Conservation (phyloP, 352 stramenopile genomes). For the Thraustochytrium sp. region DNA sequence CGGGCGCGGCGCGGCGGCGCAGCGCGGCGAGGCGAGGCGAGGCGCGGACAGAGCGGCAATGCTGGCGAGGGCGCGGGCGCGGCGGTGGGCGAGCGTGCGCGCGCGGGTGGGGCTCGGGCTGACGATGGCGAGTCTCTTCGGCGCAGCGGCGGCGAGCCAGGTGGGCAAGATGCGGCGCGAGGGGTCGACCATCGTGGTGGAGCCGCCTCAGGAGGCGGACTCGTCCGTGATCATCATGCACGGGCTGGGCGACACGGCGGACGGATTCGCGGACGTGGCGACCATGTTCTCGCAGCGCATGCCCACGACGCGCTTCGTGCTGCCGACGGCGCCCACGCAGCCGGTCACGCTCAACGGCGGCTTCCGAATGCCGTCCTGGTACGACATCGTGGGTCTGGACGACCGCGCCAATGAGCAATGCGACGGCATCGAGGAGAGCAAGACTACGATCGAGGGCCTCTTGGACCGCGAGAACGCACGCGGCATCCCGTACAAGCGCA, state of each 20-base stretch:
- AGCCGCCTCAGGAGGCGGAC: not conserved
- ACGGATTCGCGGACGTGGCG: constrained; percentile 69
- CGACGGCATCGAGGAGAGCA: constrained; percentile 75
- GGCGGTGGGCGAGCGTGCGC: too few species aligned
- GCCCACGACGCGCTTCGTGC: constrained; percentile 63
- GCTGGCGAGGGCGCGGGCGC: too few species aligned
- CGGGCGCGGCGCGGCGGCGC: too few species aligned
- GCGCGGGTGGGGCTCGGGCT: too few species aligned
- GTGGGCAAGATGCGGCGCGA: constrained; percentile 1
- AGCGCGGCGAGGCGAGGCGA: too few species aligned
- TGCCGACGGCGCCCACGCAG: constrained; percentile 70
- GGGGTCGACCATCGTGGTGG: constrained; percentile 5
- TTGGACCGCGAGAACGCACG: constrained; percentile 67
- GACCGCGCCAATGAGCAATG: constrained; percentile 74
- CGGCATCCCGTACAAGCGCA: constrained; percentile 72
- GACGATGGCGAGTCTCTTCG: constrained; percentile 7
- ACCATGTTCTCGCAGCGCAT: constrained; percentile 52
- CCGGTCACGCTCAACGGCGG: constrained; percentile 90
- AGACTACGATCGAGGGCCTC: constrained; percentile 63
- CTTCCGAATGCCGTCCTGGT: constrained; percentile 87
- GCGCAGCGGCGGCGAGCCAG: not conserved
- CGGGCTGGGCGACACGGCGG: constrained; percentile 80
- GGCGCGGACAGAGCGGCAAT: too few species aligned
- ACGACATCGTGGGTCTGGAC: constrained; percentile 84
- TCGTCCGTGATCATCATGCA: constrained; percentile 67